Evolutionary conservation across 768 basidiomycete species (phyloP).

Genomic region (Crassisporium funariophilum): DNA sequence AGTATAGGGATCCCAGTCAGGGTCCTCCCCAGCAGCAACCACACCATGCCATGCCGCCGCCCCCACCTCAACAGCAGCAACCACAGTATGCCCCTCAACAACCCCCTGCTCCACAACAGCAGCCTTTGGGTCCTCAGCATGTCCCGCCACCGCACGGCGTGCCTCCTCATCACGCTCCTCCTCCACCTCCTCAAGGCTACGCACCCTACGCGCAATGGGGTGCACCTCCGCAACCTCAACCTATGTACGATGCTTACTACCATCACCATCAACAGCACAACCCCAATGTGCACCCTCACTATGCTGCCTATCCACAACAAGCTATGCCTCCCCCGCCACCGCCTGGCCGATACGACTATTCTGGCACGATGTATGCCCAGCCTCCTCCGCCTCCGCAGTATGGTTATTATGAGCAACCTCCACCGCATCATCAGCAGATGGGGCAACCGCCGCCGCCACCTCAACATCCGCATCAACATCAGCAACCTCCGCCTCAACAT

Average conservation of each 20-base stretch:
- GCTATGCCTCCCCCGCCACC: conserved; percentile 22
- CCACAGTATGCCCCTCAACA: conserved; percentile 20
- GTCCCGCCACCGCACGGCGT: conserved; percentile 14
- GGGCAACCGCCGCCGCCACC: conserved; percentile 18
- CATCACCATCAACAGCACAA: conserved; percentile 28
- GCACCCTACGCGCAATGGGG: conserved; percentile 27
- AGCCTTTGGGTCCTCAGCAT: conserved; percentile 19
- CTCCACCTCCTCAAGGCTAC: conserved; percentile 25
- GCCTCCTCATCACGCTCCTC: conserved; percentile 12
- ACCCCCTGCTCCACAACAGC: conserved; percentile 26
- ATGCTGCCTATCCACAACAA: conserved; percentile 24
- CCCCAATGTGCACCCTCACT: conserved; percentile 19
- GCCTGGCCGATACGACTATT: conserved; percentile 30
- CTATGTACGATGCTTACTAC: conserved; percentile 32
- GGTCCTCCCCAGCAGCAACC: conserved; percentile 21
- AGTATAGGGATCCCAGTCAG: conserved; percentile 17
- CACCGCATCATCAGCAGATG: conserved; percentile 29
- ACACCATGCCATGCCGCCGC: conserved; percentile 15
- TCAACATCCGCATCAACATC: conserved; percentile 13
- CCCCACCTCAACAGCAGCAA: conserved; percentile 25
- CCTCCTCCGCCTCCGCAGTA: conserved; percentile 27
- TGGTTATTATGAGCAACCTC: conserved; percentile 31
- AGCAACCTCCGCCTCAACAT: conserved; percentile 18
- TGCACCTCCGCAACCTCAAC: conserved; percentile 23
- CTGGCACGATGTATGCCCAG: conserved; percentile 25